Conservation (phyloP, 108 stramenopile species). For the Hondaea fermentalgiana region DNA sequence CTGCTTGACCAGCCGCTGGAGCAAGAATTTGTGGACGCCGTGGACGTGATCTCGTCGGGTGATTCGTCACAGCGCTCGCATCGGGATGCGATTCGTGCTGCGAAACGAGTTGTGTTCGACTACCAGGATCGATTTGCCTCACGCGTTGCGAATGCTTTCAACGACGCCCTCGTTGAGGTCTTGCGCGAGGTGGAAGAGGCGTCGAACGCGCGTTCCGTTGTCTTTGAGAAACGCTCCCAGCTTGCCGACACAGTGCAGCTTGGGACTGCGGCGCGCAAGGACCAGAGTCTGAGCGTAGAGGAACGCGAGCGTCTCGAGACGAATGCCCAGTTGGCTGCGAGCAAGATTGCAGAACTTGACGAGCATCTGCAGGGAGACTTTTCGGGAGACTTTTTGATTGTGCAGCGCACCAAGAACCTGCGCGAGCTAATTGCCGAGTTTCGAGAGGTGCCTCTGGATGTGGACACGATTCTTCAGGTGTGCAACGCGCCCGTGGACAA, state of each 20-base stretch:
- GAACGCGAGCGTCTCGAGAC: neutral
- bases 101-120: neutral
- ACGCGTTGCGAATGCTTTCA: neutral
- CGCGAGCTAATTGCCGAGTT: neutral
- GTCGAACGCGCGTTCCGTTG: too few species aligned
- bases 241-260: neutral
- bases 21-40: constrained; percentile 40
- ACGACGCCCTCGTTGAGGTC: neutral
- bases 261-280: neutral
- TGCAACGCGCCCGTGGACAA: neutral
- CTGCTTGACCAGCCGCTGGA: constrained; percentile 44
- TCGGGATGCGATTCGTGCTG: neutral
- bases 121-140: neutral
- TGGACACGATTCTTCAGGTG: neutral
- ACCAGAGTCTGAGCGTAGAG: neutral
- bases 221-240: too few species aligned
- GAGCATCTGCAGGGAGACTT: neutral
- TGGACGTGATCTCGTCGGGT: too few species aligned
- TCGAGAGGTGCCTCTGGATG: neutral
- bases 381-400: neutral
- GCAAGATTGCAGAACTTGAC: neutral
- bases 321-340: neutral
- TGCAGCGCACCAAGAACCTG: neutral
- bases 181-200: neutral
- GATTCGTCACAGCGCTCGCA: too few species aligned